Conservation (phyloP, 2,329 filamentous ascomycete species). For the Juglanconis juglandina region DNA sequence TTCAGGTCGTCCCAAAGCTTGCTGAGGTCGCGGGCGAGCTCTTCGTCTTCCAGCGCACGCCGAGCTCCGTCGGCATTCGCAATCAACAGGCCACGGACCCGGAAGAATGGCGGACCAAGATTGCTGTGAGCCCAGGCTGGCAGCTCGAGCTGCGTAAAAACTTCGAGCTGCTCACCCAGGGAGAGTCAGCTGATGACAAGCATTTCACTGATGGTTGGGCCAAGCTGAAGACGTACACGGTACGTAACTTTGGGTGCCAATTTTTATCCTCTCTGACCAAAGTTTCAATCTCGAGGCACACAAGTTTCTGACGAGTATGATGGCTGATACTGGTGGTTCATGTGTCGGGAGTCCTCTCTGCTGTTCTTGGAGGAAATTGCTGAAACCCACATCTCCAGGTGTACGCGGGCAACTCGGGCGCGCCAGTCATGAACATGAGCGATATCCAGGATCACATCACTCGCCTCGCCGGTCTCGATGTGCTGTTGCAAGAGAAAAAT, state of each 20-base stretch:
- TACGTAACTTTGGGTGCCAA: background rate
- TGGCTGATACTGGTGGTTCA: too few relatives aligned
- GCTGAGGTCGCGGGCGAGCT: constrained; percentile 46
- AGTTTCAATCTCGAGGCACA: too few relatives aligned
- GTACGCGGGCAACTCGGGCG: too few relatives aligned
- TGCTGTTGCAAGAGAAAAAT: too few relatives aligned
- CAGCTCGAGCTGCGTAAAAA: constrained; percentile 43
- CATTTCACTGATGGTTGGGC: constrained; percentile 45
- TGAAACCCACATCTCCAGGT: too few relatives aligned
- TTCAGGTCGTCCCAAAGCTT: constrained; percentile 43
- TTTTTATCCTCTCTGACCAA: too few relatives aligned
- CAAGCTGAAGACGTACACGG: background rate
- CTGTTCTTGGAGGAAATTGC: too few relatives aligned
- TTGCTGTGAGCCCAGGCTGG: constrained; percentile 44
- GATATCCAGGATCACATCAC: too few relatives aligned
- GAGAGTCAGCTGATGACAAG: background rate
- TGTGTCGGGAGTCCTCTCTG: too few relatives aligned
- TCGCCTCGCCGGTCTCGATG: too few relatives aligned
- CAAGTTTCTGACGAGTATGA: too few relatives aligned
- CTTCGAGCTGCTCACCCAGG: constrained; percentile 28
- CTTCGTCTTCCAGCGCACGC: constrained; percentile 57
- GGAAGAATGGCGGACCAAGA: constrained; percentile 33
- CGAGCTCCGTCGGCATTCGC: constrained; percentile 38
- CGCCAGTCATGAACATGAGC: too few relatives aligned
- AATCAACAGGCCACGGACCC: constrained; percentile 38